Conservation (phyloP, 2,329 filamentous ascomycete species). For the Exophiala calicioides region DNA sequence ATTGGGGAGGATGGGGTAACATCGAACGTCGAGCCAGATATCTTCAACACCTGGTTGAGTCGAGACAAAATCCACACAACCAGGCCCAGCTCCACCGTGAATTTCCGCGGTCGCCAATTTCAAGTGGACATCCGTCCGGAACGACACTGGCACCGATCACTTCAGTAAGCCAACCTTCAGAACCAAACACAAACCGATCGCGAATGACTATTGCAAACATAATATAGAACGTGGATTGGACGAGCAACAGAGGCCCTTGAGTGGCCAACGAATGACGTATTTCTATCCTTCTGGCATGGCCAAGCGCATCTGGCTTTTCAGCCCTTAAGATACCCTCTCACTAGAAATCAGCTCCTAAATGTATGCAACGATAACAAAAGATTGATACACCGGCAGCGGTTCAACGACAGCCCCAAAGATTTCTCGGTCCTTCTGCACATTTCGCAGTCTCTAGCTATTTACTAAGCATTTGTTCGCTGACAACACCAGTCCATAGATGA, state of each 20-base stretch:
- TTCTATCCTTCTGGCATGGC: not conserved
- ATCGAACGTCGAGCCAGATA: constrained; percentile 65
- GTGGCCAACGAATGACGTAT: not conserved
- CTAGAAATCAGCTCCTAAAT: too few relatives aligned
- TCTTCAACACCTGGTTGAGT: constrained; percentile 46
- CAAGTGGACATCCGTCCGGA: constrained; percentile 31
- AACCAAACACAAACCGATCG: constrained; percentile 39
- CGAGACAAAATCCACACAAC: constrained; percentile 21
- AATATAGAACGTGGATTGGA: constrained; percentile 33
- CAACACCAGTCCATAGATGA: too few relatives aligned
- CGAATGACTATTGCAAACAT: constrained; percentile 51
- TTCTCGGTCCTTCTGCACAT: too few relatives aligned
- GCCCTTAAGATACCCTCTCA: not conserved
- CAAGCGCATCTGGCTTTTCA: too few relatives aligned
- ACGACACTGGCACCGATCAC: constrained; percentile 27
- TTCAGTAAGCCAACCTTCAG: constrained; percentile 32
- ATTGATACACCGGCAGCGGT: too few relatives aligned
- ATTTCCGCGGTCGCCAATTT: constrained; percentile 25
- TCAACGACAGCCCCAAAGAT: too few relatives aligned
- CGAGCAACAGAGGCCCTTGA: not conserved
- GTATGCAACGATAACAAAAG: too few relatives aligned
- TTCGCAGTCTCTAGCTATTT: too few relatives aligned
- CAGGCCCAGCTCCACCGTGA: constrained; percentile 7
- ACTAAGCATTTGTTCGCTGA: too few relatives aligned
- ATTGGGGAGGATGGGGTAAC: constrained; percentile 80